Percentiles rank a stretch among this genome's conserved stretches.
These are phyloP conservation scores for Cocos nucifera DNA, from an alignment of 176 grass and related monocot genomes.

Conservation along the genomic window DNA sequence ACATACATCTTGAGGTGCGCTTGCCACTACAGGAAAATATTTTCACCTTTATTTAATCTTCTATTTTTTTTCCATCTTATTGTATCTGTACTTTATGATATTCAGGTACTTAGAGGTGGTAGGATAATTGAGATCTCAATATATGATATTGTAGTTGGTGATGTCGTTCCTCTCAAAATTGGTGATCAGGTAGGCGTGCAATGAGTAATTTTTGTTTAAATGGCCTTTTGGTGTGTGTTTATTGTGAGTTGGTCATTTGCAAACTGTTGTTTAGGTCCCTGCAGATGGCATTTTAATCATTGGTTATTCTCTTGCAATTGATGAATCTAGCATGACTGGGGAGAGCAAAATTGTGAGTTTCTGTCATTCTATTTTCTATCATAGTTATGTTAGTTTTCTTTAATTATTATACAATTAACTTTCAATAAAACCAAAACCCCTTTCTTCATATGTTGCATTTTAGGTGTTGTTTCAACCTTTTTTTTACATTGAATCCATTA, in stretches of 20 bases:
- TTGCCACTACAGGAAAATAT: too few species aligned
- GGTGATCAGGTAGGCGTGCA: slow-evolving; percentile 70
- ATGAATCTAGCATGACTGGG: slow-evolving; percentile 96
- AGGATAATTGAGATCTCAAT: slow-evolving; percentile 74
- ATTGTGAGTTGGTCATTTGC: slow-evolving; percentile 16
- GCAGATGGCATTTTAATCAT: slow-evolving; percentile 82
- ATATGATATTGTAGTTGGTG: slow-evolving; percentile 84
- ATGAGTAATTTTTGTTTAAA: neutral
- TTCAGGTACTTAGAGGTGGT: slow-evolving; percentile 73
- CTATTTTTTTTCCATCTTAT: slow-evolving; percentile 3
- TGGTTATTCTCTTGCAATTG: slow-evolving; percentile 81
- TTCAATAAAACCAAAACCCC: too few species aligned
- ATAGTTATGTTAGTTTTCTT: too few species aligned
- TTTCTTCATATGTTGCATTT: too few species aligned
- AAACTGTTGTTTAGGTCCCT: slow-evolving; percentile 56
- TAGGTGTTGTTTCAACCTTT: too few species aligned
- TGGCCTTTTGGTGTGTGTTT: slow-evolving; percentile 1
- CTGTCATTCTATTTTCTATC: neutral
- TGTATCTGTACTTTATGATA: slow-evolving; percentile 6
- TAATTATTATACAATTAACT: too few species aligned
- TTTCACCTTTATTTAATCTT: neutral
- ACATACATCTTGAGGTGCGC: slow-evolving; percentile 88
- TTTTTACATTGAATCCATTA: too few species aligned
- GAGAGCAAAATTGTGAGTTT: slow-evolving; percentile 91
- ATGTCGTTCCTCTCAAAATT: slow-evolving; percentile 86